Evolutionary conservation across 257 asterid genomes (phyloP).

Genomic region (Catharanthus roseus): DNA sequence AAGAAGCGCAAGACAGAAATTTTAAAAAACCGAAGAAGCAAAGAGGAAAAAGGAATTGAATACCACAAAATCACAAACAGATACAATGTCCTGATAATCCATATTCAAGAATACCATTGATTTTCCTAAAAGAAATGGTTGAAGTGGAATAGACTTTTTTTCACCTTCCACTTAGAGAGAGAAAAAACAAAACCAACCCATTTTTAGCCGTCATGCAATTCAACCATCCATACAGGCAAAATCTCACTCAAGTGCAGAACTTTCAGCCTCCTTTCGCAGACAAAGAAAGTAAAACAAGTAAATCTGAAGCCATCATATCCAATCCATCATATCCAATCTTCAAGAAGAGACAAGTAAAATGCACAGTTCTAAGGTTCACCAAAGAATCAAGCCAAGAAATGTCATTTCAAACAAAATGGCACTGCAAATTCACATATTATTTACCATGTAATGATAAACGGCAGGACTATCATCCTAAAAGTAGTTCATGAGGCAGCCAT

Average conservation of each 20-base stretch:
- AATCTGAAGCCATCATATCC: no score
- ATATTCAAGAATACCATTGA: background rate
- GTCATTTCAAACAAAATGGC: background rate
- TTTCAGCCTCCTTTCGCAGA: background rate
- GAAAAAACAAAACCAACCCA: background rate
- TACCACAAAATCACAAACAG: background rate
- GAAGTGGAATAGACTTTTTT: background rate
- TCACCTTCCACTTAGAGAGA: background rate
- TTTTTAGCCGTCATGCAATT: background rate
- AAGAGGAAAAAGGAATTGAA: background rate
- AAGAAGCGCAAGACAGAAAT: no score
- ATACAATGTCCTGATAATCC: background rate
- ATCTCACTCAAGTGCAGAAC: background rate
- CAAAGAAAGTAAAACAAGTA: background rate
- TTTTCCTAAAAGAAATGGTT: no score
- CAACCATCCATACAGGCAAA: background rate
- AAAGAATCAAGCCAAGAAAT: background rate
- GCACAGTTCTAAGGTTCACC: no score
- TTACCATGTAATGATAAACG: background rate
- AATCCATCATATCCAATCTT: background rate
- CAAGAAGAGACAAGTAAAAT: no score
- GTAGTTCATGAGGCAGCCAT: background rate
- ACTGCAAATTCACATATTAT: background rate
- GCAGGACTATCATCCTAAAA: background rate
- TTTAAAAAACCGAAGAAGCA: background rate